Conservation (phyloP, 2,329 filamentous ascomycete species). For the Penicillium sp. region DNA sequence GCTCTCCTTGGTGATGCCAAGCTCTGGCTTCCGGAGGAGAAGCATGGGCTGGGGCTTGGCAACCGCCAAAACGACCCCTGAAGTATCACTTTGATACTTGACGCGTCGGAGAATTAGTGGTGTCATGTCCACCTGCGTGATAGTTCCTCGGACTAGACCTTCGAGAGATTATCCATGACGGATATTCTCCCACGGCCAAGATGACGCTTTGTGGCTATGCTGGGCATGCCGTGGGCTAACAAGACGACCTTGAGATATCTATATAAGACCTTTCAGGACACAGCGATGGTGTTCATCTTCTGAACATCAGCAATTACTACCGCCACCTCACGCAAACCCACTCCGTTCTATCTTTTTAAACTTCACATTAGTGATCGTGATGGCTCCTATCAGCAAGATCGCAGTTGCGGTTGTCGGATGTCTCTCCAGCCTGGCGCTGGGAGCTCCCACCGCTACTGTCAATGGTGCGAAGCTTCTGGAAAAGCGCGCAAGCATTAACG, state of each 20-base stretch:
- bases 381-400: conserved; percentile 29
- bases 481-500: conserved; percentile 29
- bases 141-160: neutral
- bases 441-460: conserved; percentile 28
- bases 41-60: neutral
- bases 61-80: neutral
- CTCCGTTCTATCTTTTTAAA: neutral
- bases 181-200: conserved; percentile 4
- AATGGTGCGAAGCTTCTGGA: conserved; percentile 6
- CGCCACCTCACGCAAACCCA: neutral
- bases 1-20: conserved; percentile 9
- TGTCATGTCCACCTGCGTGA: conserved; percentile 5
- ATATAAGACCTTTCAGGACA: conserved; percentile 8
- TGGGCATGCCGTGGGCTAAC: neutral
- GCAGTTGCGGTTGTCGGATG: conserved; percentile 24
- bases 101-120: conserved; percentile 12
- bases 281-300: neutral
- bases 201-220: neutral
- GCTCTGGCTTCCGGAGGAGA: neutral
- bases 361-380: conserved; percentile 2
- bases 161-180: neutral
- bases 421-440: conserved; percentile 28
- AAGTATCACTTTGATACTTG: conserved; percentile 11
- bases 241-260: neutral
- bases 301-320: neutral